Conservation (phyloP, 2,329 filamentous ascomycete genomes). For the Penicillium sp. region DNA sequence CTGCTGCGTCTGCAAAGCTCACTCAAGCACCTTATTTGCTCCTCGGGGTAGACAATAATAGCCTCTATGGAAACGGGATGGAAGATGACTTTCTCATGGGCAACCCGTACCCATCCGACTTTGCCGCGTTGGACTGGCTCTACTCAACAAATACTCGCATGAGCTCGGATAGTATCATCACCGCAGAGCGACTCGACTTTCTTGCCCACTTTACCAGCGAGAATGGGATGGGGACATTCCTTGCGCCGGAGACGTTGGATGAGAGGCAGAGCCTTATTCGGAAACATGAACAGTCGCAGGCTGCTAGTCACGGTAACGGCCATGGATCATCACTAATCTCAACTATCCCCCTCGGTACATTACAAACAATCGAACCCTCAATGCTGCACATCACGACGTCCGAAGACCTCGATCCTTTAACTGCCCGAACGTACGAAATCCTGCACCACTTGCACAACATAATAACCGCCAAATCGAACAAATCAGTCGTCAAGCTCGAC, state of each 20-base stretch:
- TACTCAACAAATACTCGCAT: constrained; percentile 15
- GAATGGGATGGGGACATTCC: constrained; percentile 28
- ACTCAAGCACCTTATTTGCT: not conserved
- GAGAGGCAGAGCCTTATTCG: constrained; percentile 24
- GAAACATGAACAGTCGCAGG: not conserved
- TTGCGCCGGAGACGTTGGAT: constrained; percentile 24
- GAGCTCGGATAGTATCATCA: constrained; percentile 18
- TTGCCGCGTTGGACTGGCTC: constrained; percentile 25
- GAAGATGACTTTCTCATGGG: constrained; percentile 1
- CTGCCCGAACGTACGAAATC: constrained; percentile 18
- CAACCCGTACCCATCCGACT: constrained; percentile 20
- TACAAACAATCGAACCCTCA: constrained; percentile 16
- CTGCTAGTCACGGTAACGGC: not conserved
- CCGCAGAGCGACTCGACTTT: constrained; percentile 27
- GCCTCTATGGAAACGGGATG: not conserved
- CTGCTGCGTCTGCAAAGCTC: too few relatives aligned
- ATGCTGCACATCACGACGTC: not conserved
- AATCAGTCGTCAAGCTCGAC: constrained; percentile 20
- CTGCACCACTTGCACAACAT: constrained; percentile 16
- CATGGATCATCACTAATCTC: not conserved
- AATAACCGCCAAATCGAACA: constrained; percentile 15
- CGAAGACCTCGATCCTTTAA: constrained; percentile 5
- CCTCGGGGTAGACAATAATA: too few relatives aligned
- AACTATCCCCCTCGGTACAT: not conserved
- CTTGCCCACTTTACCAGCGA: constrained; percentile 31